Percentiles rank a stretch among this genome's conserved stretches.
Evolutionary conservation across 1,284 basidiomycete species (phyloP).

Genomic region (Inonotus hispidus): DNA sequence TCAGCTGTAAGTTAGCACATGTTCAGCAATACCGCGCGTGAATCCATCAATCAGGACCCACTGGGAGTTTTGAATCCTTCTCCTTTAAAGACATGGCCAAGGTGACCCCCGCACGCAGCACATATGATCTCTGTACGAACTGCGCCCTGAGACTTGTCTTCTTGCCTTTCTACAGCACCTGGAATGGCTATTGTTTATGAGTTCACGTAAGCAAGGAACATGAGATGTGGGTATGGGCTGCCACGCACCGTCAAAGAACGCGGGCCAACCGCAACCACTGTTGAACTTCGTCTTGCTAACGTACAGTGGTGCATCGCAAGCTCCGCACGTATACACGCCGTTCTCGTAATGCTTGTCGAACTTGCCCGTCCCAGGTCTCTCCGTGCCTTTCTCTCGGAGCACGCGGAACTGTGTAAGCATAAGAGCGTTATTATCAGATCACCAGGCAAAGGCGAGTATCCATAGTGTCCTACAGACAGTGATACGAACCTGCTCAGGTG

Average conservation of each 20-base stretch:
- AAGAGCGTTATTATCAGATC: too few relatives aligned
- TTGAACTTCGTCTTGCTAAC: conserved; percentile 89
- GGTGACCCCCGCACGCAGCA: conserved; percentile 82
- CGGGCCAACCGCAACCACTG: conserved; percentile 96
- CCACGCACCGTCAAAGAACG: conserved; percentile 80
- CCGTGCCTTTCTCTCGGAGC: conserved; percentile 85
- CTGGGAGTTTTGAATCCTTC: conserved; percentile 76
- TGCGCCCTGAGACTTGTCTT: conserved; percentile 54
- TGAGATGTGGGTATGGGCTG: not conserved
- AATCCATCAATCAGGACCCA: conserved; percentile 28
- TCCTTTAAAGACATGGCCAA: conserved; percentile 93
- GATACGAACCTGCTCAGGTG: conserved; percentile 68
- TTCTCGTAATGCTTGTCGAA: conserved; percentile 66
- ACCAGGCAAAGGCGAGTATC: too few relatives aligned
- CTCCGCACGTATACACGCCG: conserved; percentile 73
- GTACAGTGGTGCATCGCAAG: conserved; percentile 71
- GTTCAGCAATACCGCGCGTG: conserved; percentile 24
- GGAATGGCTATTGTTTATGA: conserved; percentile 59
- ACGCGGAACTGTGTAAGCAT: conserved; percentile 65
- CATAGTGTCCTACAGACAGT: not conserved
- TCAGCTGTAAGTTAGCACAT: conserved; percentile 44
- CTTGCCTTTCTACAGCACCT: conserved; percentile 77
- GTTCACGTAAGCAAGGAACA: not conserved
- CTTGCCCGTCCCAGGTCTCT: conserved; percentile 69
- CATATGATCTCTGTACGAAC: conserved; percentile 74